Evolutionary conservation across 768 basidiomycete genomes (phyloP).

Genomic region (Leccinum boreale): DNA sequence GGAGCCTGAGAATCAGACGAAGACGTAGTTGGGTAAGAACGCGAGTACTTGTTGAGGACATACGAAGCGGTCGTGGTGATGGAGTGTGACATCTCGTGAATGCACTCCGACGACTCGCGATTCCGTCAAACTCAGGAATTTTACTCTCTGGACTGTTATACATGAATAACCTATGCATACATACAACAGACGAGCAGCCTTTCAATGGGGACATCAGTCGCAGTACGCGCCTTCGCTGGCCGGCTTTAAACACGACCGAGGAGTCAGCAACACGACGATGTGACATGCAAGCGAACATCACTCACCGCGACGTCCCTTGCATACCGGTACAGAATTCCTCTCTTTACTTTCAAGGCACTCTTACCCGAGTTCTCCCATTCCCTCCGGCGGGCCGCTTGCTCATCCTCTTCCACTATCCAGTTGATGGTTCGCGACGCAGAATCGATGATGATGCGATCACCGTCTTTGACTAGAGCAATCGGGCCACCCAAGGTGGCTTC

Average conservation of each 20-base stretch:
- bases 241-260: slow-evolving; percentile 44
- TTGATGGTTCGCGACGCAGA: slow-evolving; percentile 59
- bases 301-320: slow-evolving; percentile 84
- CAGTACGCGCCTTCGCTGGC: slow-evolving; percentile 81
- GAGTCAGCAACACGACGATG: slow-evolving; percentile 3
- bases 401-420: slow-evolving; percentile 70
- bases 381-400: slow-evolving; percentile 54
- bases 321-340: slow-evolving; percentile 77
- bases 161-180: background rate
- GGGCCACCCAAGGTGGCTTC: slow-evolving; percentile 80
- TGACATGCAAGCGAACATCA: slow-evolving; percentile 12
- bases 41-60: slow-evolving; percentile 61
- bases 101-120: background rate
- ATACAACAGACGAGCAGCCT: background rate
- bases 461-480: slow-evolving; percentile 83
- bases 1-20: slow-evolving; percentile 16
- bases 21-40: slow-evolving; percentile 46
- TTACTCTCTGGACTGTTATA: slow-evolving; percentile 2
- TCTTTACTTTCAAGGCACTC: slow-evolving; percentile 58
- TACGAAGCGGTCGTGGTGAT: slow-evolving; percentile 60
- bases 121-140: background rate
- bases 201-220: slow-evolving; percentile 44
- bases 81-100: slow-evolving; percentile 26
- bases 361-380: slow-evolving; percentile 73
- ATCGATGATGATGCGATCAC: slow-evolving; percentile 76